Evolutionary conservation across 1,284 basidiomycete species (phyloP).

Genomic region (Naganishia sp.): DNA sequence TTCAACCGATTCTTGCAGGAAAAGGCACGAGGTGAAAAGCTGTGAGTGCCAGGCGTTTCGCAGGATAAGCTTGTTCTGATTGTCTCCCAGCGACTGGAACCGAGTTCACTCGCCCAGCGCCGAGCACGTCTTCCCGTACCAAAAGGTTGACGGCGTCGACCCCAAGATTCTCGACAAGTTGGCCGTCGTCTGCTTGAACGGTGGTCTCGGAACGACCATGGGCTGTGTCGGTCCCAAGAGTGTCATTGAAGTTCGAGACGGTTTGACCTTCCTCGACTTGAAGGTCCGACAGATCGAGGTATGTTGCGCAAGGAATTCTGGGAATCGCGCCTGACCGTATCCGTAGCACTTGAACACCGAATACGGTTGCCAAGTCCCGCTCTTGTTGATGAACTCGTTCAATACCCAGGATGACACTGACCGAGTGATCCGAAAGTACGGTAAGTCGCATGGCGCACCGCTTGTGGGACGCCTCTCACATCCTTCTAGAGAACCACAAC

Average conservation of each 20-base stretch:
- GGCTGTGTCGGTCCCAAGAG: conserved; percentile 66
- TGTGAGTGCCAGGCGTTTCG: conserved; percentile 62
- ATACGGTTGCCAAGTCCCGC: conserved; percentile 69
- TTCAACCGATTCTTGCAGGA: conserved; percentile 97
- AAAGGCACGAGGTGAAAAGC: conserved; percentile 89
- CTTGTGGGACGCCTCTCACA: not conserved
- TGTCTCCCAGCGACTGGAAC: conserved; percentile 80
- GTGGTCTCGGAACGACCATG: conserved; percentile 79
- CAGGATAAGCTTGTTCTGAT: not conserved
- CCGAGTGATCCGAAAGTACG: conserved; percentile 99
- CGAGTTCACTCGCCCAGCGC: conserved; percentile 91
- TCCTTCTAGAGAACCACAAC: conserved; percentile 71
- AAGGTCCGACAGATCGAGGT: conserved; percentile 94
- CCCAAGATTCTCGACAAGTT: conserved; percentile 82
- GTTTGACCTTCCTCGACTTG: conserved; percentile 99
- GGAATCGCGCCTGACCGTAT: not conserved
- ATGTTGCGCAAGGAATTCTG: conserved; percentile 34
- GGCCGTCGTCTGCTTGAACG: conserved; percentile 98
- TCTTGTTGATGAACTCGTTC: conserved; percentile 99
- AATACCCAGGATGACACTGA: conserved; percentile 97
- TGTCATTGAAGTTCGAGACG: conserved; percentile 88
- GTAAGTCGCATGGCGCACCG: conserved; percentile 41
- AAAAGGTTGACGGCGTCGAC: conserved; percentile 67
- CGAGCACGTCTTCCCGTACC: conserved; percentile 90
- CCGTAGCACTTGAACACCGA: conserved; percentile 20